These are phyloP conservation scores for Colletotrichum chlorophyti DNA, from an alignment of 2,329 filamentous ascomycete species.

Conservation along the genomic window DNA sequence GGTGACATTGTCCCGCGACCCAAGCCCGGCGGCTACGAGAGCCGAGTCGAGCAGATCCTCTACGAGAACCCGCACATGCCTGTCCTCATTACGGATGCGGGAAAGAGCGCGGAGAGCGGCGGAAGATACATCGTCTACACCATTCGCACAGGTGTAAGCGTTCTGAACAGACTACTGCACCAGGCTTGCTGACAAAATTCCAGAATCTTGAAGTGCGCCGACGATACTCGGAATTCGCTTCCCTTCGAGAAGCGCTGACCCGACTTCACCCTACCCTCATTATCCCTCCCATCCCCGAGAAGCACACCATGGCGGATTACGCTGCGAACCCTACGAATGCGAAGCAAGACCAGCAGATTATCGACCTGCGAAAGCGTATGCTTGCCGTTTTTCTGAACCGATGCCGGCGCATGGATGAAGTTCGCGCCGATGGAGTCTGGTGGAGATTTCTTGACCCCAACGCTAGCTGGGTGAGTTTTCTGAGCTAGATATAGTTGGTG, in stretches of 20 bases:
- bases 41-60: constrained; percentile 95
- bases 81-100: constrained; percentile 92
- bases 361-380: constrained; percentile 97
- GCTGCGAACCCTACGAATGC: constrained; percentile 97
- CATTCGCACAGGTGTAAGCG: constrained; percentile 85
- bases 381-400: constrained; percentile 93
- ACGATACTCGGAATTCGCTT: constrained; percentile 96
- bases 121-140: constrained; percentile 97
- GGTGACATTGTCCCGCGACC: constrained; percentile 59
- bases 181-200: not conserved
- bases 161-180: constrained; percentile 11
- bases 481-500: not conserved
- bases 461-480: constrained; percentile 84
- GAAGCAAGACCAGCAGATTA: constrained; percentile 96
- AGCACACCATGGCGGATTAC: constrained; percentile 98
- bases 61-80: constrained; percentile 92
- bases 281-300: constrained; percentile 96
- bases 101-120: constrained; percentile 91
- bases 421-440: constrained; percentile 93
- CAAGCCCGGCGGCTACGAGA: constrained; percentile 90
- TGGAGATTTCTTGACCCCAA: constrained; percentile 98
- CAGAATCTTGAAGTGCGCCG: constrained; percentile 95
- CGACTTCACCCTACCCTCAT: constrained; percentile 94
- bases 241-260: constrained; percentile 85
- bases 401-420: constrained; percentile 89